Evolutionary conservation across 176 grass and related monocot genomes (phyloP).

Genomic region (Thalia dealbata): DNA sequence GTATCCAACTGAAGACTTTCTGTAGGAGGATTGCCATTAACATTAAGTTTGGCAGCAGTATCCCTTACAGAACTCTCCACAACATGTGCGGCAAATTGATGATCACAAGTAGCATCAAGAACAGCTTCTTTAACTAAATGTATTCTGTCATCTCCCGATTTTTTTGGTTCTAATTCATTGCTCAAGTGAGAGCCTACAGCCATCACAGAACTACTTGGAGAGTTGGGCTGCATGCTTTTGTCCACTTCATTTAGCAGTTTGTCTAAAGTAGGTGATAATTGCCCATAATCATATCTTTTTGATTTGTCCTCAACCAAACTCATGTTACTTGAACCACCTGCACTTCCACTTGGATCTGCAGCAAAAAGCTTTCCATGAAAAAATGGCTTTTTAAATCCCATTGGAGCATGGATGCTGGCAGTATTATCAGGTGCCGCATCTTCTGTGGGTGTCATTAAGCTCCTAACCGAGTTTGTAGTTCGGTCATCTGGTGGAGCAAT

Average conservation of each 20-base stretch:
- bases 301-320: conserved; percentile 32
- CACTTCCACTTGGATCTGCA: conserved; percentile 23
- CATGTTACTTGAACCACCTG: conserved; percentile 41
- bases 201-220: conserved; percentile 16
- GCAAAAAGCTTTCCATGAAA: conserved; percentile 7
- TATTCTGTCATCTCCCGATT: conserved; percentile 14
- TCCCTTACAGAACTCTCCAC: neutral
- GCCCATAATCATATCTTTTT: conserved; percentile 33
- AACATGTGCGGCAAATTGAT: conserved; percentile 4
- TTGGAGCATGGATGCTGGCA: conserved; percentile 15
- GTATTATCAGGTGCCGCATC: conserved; percentile 7
- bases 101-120: conserved; percentile 13
- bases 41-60: conserved; percentile 8
- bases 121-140: conserved; percentile 16
- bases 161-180: conserved; percentile 14
- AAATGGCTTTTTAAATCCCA: conserved; percentile 33
- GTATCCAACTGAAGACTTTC: neutral
- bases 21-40: conserved; percentile 14
- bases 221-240: conserved; percentile 17
- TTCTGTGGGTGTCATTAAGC: conserved; percentile 34
- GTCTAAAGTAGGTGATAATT: conserved; percentile 41
- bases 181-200: conserved; percentile 15
- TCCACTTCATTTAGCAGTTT: conserved; percentile 43
- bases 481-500: conserved; percentile 44
- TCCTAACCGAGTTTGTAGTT: conserved; percentile 48